Evolutionary conservation across 768 basidiomycete species (phyloP).

Genomic region (Mycena albidolilacea): DNA sequence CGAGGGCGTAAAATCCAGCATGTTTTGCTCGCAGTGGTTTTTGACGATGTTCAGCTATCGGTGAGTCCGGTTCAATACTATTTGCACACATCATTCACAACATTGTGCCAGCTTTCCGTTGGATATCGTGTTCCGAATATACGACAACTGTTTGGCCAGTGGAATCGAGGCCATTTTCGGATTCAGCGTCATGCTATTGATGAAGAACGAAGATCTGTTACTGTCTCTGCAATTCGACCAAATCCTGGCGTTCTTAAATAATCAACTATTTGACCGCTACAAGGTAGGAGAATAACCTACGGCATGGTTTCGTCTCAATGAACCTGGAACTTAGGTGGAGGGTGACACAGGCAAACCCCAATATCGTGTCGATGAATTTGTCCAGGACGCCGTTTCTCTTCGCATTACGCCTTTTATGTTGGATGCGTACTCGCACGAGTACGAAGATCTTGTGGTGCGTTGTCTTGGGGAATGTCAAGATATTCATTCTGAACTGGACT

Average conservation of each 20-base stretch:
- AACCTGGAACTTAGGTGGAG: slow-evolving; percentile 42
- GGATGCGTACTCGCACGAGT: slow-evolving; percentile 91
- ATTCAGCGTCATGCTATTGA: slow-evolving; percentile 89
- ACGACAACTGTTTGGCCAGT: slow-evolving; percentile 95
- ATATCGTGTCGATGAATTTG: slow-evolving; percentile 87
- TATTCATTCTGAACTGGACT: background rate
- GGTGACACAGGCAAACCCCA: slow-evolving; percentile 49
- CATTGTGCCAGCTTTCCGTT: slow-evolving; percentile 82
- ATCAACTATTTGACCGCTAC: slow-evolving; percentile 86
- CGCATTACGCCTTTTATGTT: slow-evolving; percentile 97
- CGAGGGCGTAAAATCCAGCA: slow-evolving; percentile 96
- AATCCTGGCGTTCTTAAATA: slow-evolving; percentile 88
- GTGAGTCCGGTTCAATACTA: slow-evolving; percentile 54
- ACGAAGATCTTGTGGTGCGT: slow-evolving; percentile 80
- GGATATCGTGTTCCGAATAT: slow-evolving; percentile 95
- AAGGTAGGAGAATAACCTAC: slow-evolving; percentile 55
- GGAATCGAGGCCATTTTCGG: slow-evolving; percentile 98
- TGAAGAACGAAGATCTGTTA: slow-evolving; percentile 88
- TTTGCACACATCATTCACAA: slow-evolving; percentile 12
- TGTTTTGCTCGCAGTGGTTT: slow-evolving; percentile 99
- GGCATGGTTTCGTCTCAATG: slow-evolving; percentile 3
- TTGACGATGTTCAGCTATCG: slow-evolving; percentile 97
- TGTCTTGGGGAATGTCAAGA: slow-evolving; percentile 10
- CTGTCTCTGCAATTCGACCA: slow-evolving; percentile 92
- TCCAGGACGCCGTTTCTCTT: slow-evolving; percentile 88